Conservation (phyloP, 2,329 filamentous ascomycete genomes). For the Amesomyces nigricolor region DNA sequence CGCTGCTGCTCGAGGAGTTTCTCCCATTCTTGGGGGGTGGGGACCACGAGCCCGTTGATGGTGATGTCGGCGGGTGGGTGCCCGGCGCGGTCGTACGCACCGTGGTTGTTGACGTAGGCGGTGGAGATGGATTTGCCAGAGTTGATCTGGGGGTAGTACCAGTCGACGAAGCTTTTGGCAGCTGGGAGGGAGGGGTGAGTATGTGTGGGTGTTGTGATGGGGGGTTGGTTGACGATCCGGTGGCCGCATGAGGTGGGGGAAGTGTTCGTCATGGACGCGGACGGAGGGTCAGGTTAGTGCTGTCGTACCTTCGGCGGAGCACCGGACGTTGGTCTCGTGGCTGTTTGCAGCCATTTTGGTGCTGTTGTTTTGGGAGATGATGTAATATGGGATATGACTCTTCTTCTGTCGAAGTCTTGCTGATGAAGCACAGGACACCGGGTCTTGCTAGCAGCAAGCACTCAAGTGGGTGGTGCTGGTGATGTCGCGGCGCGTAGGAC, state of each 20-base stretch:
- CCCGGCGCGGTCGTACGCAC: constrained; percentile 42
- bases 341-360: constrained; percentile 6
- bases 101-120: constrained; percentile 64
- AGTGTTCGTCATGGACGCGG: constrained; percentile 10
- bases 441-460: too few relatives aligned
- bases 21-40: constrained; percentile 59
- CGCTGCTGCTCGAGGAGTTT: constrained; percentile 63
- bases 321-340: constrained; percentile 40
- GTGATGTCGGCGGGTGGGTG: constrained; percentile 60
- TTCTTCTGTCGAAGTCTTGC: not conserved
- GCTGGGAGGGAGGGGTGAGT: constrained; percentile 40
- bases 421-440: too few relatives aligned
- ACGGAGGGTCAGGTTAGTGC: constrained; percentile 2
- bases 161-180: constrained; percentile 64
- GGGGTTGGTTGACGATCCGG: constrained; percentile 3
- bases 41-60: constrained; percentile 68
- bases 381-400: not conserved
- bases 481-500: too few relatives aligned
- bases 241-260: constrained; percentile 5
- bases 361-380: not conserved
- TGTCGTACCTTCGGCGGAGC: constrained; percentile 42
- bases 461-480: too few relatives aligned
- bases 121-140: constrained; percentile 51
- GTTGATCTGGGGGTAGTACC: constrained; percentile 72
- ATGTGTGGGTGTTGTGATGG: constrained; percentile 4